Conservation (phyloP, 176 grass and related monocot genomes). For the Rhynchospora pubera region DNA sequence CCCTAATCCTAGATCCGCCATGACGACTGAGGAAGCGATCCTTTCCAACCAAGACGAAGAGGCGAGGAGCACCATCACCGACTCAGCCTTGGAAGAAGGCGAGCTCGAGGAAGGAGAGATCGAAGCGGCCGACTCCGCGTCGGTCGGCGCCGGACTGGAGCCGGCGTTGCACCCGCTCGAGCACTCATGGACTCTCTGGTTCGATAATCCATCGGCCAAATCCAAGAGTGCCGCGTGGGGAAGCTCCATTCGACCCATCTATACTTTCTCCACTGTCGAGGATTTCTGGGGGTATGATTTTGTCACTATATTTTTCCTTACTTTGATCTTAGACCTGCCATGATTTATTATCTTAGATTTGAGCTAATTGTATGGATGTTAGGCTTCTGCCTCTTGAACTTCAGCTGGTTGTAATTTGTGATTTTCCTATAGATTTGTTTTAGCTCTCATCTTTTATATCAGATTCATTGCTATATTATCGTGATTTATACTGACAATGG, state of each 20-base stretch:
- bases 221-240: constrained; percentile 52
- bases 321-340: not conserved
- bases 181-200: constrained; percentile 94
- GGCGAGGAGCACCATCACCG: constrained; percentile 13
- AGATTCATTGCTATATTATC: not conserved
- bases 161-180: constrained; percentile 52
- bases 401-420: not conserved
- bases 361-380: not conserved
- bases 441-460: not conserved
- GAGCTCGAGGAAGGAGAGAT: constrained; percentile 97
- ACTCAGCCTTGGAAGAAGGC: constrained; percentile 29
- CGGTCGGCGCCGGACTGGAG: not conserved
- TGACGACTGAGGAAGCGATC: constrained; percentile 10
- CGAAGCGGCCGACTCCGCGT: constrained; percentile 27
- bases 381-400: not conserved
- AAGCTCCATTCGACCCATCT: constrained; percentile 67
- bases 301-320: not conserved
- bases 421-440: not conserved
- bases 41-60: constrained; percentile 24
- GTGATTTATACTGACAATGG: not conserved
- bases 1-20: constrained; percentile 17
- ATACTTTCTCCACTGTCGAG: constrained; percentile 86
- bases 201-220: constrained; percentile 73
- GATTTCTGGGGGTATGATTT: constrained; percentile 84
- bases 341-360: not conserved